Evolutionary conservation across 2,329 filamentous ascomycete genomes (phyloP).

Genomic region (Talaromyces funiculosus): DNA sequence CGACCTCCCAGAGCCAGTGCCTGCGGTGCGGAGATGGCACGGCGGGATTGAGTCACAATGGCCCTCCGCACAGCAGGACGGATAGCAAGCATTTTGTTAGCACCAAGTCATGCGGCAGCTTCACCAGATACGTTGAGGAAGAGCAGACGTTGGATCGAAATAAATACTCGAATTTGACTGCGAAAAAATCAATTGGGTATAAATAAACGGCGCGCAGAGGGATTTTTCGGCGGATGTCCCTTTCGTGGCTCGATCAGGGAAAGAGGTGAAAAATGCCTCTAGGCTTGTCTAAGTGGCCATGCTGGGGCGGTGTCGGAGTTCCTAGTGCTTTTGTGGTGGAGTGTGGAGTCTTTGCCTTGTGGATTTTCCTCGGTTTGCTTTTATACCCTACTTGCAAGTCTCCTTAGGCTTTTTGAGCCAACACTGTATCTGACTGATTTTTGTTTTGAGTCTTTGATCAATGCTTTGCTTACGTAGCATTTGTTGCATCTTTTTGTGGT

Average conservation of each 20-base stretch:
- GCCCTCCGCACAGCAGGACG: constrained; percentile 42
- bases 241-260: neutral
- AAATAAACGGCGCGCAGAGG: constrained; percentile 4
- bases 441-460: neutral
- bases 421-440: neutral
- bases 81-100: constrained; percentile 39
- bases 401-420: neutral
- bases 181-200: constrained; percentile 6
- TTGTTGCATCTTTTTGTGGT: neutral
- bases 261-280: neutral
- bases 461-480: neutral
- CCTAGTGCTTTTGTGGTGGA: neutral
- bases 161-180: neutral
- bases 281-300: neutral
- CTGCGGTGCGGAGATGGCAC: constrained; percentile 36
- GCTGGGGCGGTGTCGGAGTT: neutral
- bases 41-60: constrained; percentile 35
- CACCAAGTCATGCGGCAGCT: constrained; percentile 37
- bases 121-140: constrained; percentile 2
- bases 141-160: neutral
- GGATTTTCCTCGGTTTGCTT: neutral
- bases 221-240: neutral
- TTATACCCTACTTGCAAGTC: neutral
- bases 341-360: neutral
- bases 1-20: constrained; percentile 25